Evolutionary conservation across 179 eudicot genomes (phyloP), one percentile per base, ranked within the genome.

Genomic region (Silene coronaria): DNA sequence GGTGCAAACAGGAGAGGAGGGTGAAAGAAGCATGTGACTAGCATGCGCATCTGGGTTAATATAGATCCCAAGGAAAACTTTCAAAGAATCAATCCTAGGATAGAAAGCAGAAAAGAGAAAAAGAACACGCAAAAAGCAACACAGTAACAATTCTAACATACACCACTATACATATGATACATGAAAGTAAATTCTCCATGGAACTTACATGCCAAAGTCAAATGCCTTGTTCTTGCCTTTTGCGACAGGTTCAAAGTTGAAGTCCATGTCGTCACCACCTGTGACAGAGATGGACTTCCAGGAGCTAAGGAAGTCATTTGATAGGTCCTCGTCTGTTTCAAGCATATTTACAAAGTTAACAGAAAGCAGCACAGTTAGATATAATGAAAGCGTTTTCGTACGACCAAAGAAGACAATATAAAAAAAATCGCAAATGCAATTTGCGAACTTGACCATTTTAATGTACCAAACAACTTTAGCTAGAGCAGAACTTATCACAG

Each of bases 151-250:
- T 11, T 46, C 17, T 45, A 21, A n/a, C 6, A 58, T 8, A 32
- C 21, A 55, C 80, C 3, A 13, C 66, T 19, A 45, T 38, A 24
- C 12, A 36, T 51, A 51, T 30, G 38, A 57, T 72, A 51, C 51
- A 26, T 67, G 24, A 66, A 26, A 73, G 74, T 59, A 66, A 36
- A n/a, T 64, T 75, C 24, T 61, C 55, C 69, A 68, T 81, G 73
- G 70, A 60, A 75, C 97, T 88, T 85, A 93, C 98, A 85, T 90
- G 84, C 82, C 91, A 79, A 93, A 93, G 81, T 82, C 77, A 75
- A 90, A 91, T 51, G 89, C 77, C 80, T 89, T 87, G 60, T 85
- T 90, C 82, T 91, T 90, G 80, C 92, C 90, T 82, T 89, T 89
- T 70, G 87, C 26, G 59, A 75, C 83, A 55, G 90, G 84, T 74